These are phyloP conservation scores for Sugiyamaella pinicola DNA, from an alignment of 1,139 yeast species.

Conservation along the genomic window DNA sequence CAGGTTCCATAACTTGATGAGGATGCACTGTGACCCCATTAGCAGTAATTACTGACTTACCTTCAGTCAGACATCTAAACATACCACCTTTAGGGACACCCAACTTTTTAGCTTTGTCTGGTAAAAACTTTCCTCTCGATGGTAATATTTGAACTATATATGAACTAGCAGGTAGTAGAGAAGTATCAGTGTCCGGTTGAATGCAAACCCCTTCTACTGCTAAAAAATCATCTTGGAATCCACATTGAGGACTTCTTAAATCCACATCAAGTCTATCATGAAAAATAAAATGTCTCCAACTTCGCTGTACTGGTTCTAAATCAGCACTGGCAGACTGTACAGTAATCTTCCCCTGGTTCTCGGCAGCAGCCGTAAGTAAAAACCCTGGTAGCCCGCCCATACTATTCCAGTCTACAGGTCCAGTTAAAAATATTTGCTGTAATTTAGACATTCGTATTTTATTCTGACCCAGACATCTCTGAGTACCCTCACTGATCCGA, in stretches of 20 bases:
- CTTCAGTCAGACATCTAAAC: slow-evolving; percentile 62
- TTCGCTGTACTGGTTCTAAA: slow-evolving; percentile 12
- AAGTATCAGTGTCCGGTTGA: neutral
- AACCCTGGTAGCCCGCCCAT: slow-evolving; percentile 91
- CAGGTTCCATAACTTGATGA: slow-evolving; percentile 69
- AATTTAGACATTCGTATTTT: slow-evolving; percentile 47
- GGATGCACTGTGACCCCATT: slow-evolving; percentile 65
- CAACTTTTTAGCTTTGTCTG: slow-evolving; percentile 61
- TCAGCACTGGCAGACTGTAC: slow-evolving; percentile 48
- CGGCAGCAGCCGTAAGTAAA: slow-evolving; percentile 72
- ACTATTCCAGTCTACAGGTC: slow-evolving; percentile 69
- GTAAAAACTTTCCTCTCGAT: slow-evolving; percentile 75
- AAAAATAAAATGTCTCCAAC: slow-evolving; percentile 87
- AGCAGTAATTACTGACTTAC: slow-evolving; percentile 58
- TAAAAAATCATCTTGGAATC: slow-evolving; percentile 55
- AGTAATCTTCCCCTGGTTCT: slow-evolving; percentile 41
- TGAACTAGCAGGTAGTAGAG: slow-evolving; percentile 44
- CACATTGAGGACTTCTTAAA: slow-evolving; percentile 44
- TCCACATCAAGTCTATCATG: slow-evolving; percentile 68
- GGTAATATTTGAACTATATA: slow-evolving; percentile 69
- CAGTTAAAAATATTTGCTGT: slow-evolving; percentile 72
- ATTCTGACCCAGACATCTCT: slow-evolving; percentile 58
- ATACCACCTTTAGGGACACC: slow-evolving; percentile 70
- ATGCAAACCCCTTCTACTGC: slow-evolving; percentile 53
- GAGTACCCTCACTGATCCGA: slow-evolving; percentile 82